A percentile compares a stretch with the other conserved stretches of the same genome.
phyloP scores from a whole-genome alignment of 257 asterid genomes.

The Nicotiana attenuata region DNA sequence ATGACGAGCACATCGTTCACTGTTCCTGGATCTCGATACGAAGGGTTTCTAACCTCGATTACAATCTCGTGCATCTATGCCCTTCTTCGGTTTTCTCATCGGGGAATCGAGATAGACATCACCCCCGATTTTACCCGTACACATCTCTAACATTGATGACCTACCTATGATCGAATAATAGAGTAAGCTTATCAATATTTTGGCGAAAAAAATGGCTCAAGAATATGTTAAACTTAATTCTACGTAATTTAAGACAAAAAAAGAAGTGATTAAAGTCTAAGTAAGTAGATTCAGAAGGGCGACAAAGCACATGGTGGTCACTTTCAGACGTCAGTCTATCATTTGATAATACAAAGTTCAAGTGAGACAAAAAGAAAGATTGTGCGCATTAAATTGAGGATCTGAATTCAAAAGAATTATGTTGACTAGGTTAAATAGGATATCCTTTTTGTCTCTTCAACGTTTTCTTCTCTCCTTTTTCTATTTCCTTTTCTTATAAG shows the following conservation, averaged over 20 bases:
- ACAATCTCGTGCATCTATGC: too few species aligned
- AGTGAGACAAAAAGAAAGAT: conserved; percentile 3
- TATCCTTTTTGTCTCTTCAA: not conserved
- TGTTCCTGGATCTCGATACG: too few species aligned
- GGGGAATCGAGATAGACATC: too few species aligned
- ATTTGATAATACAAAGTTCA: not conserved
- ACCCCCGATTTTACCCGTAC: too few species aligned
- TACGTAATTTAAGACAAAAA: not conserved
- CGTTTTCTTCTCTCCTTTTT: not conserved
- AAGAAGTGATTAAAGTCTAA: not conserved
- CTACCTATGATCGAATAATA: too few species aligned
- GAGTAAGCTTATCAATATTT: not conserved
- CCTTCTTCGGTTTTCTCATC: too few species aligned
- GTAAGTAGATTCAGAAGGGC: not conserved
- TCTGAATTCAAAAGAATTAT: not conserved
- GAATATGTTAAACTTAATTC: not conserved
- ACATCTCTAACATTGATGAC: too few species aligned
- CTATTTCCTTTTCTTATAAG: too few species aligned
- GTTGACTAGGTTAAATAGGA: not conserved
- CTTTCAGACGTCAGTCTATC: not conserved
- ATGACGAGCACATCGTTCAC: too few species aligned
- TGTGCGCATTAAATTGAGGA: conserved; percentile 2
- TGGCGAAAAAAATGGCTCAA: not conserved
- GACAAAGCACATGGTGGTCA: not conserved
- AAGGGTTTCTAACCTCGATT: too few species aligned